A percentile compares a stretch with the other conserved stretches of the same genome.
These are phyloP conservation scores for Vigna nakashimae DNA, from an alignment of 306 rosid species.

Conservation along the genomic window DNA sequence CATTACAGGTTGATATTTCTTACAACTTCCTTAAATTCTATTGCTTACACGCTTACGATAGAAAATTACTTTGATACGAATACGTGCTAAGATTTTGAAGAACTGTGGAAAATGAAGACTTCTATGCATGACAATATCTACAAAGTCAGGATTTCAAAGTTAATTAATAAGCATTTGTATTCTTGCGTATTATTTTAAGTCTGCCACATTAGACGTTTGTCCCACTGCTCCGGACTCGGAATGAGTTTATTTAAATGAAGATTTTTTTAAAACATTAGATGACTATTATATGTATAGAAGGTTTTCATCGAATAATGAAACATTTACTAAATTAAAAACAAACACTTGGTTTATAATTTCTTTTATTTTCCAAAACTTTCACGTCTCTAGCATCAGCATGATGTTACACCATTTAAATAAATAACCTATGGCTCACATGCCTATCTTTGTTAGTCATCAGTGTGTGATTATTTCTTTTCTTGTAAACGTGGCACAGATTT, in stretches of 20 bases:
- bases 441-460: background rate
- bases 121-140: slow-evolving; percentile 11
- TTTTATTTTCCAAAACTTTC: background rate
- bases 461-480: background rate
- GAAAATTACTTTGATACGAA: background rate
- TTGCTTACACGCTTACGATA: background rate
- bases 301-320: background rate
- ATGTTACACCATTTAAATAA: background rate
- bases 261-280: background rate
- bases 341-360: background rate
- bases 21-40: slow-evolving; percentile 4
- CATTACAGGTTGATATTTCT: slow-evolving; percentile 66
- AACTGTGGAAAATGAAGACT: slow-evolving; percentile 21
- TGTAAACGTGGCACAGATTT: background rate
- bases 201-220: background rate
- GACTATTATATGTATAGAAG: background rate
- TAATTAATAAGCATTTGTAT: slow-evolving; percentile 22
- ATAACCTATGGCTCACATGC: background rate
- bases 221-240: background rate
- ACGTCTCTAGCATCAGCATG: background rate
- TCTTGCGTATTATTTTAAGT: background rate
- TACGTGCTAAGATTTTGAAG: background rate
- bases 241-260: background rate
- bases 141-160: background rate
- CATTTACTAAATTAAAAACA: background rate